phyloP scores from a whole-genome alignment of 192 early-diverging fungal species.

The Entomortierella parvispora region DNA sequence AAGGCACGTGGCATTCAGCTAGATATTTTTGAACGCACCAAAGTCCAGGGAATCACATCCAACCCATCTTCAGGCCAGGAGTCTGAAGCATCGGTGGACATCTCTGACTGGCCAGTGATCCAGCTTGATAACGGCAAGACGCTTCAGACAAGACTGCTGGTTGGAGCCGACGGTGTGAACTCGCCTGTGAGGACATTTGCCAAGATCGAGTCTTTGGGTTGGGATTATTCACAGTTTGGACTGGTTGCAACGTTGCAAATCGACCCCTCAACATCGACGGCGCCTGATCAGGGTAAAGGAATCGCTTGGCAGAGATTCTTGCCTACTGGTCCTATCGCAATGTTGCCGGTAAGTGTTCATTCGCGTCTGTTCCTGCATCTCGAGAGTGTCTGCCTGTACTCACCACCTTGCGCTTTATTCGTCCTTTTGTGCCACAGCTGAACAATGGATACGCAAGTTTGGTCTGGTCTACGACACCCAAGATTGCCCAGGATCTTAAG shows the following conservation, averaged over 20 bases:
- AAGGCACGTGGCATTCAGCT: slow-evolving; percentile 55
- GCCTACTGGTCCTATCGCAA: slow-evolving; percentile 92
- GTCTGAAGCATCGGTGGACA: slow-evolving; percentile 9
- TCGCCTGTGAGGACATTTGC: slow-evolving; percentile 88
- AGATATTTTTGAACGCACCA: slow-evolving; percentile 73
- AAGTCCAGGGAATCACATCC: slow-evolving; percentile 68
- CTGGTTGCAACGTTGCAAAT: slow-evolving; percentile 88
- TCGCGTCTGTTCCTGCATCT: not conserved
- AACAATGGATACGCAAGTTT: slow-evolving; percentile 73
- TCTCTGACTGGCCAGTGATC: slow-evolving; percentile 79
- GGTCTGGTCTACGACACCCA: slow-evolving; percentile 88
- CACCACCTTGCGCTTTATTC: slow-evolving; percentile 9
- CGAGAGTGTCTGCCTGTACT: not conserved
- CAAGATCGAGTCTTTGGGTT: slow-evolving; percentile 83
- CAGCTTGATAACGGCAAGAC: slow-evolving; percentile 71
- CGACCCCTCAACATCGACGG: slow-evolving; percentile 68
- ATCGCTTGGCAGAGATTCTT: slow-evolving; percentile 94
- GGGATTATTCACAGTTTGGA: slow-evolving; percentile 88
- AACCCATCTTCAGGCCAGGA: slow-evolving; percentile 3
- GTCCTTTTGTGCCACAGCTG: slow-evolving; percentile 54
- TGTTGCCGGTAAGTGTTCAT: slow-evolving; percentile 79
- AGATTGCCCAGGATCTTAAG: slow-evolving; percentile 71
- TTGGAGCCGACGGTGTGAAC: slow-evolving; percentile 92
- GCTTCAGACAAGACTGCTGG: slow-evolving; percentile 77
- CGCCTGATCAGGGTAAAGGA: slow-evolving; percentile 31